phyloP scores from a whole-genome alignment of 257 asterid genomes.

The Thymus mandschuricus region DNA sequence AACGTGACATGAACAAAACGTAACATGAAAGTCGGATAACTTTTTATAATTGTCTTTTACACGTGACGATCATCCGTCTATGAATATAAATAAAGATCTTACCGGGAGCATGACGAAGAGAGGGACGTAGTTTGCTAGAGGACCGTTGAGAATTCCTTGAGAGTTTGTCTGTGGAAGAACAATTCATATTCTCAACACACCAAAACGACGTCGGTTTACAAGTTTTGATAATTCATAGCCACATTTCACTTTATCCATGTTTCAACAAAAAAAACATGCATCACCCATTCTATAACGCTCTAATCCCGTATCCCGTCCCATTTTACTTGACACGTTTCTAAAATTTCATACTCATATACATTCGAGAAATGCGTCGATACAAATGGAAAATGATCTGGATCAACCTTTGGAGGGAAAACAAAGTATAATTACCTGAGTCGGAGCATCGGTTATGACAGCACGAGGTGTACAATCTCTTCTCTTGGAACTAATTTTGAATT shows the following conservation, averaged over 20 bases:
- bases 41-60: too few species aligned
- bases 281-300: too few species aligned
- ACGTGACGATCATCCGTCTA: too few species aligned
- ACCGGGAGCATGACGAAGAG: constrained; percentile 80
- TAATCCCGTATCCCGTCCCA: background rate
- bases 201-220: background rate
- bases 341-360: too few species aligned
- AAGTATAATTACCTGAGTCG: constrained; percentile 37
- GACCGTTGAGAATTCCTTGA: constrained; percentile 15
- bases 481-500: constrained; percentile 7
- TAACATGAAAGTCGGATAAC: background rate
- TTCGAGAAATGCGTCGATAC: too few species aligned
- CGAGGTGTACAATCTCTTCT: constrained; percentile 20
- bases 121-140: constrained; percentile 63
- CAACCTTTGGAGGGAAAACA: background rate
- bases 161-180: constrained; percentile 34
- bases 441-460: constrained; percentile 38
- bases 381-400: background rate
- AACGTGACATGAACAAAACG: too few species aligned
- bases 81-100: background rate
- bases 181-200: background rate
- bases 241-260: constrained; percentile 11
- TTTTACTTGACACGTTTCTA: too few species aligned
- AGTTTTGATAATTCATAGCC: constrained; percentile 3
- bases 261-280: background rate